Conservation (phyloP, 2,329 filamentous ascomycete genomes). For the Talaromyces funiculosus region DNA sequence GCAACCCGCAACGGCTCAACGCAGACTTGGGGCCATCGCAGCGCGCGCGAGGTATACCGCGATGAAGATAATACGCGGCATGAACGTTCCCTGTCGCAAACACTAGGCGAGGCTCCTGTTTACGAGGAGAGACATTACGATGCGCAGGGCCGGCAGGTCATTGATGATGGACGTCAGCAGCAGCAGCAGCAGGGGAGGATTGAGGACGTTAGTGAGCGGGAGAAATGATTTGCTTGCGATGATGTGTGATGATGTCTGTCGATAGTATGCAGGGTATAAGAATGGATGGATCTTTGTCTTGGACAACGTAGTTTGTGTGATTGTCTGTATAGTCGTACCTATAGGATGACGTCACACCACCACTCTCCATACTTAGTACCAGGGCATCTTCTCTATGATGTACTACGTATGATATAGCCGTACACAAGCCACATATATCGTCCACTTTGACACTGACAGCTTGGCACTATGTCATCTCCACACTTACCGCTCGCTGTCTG, state of each 20-base stretch:
- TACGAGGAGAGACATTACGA: slow-evolving; percentile 13
- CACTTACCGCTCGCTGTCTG: background rate
- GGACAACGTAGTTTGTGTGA: background rate
- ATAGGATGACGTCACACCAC: background rate
- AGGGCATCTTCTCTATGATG: too few relatives aligned
- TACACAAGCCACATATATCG: background rate
- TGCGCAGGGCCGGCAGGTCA: slow-evolving; percentile 4
- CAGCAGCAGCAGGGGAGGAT: slow-evolving; percentile 1
- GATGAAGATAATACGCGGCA: slow-evolving; percentile 9
- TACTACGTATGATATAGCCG: background rate
- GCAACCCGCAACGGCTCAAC: slow-evolving; percentile 9
- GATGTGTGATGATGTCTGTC: background rate
- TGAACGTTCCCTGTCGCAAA: slow-evolving; percentile 10
- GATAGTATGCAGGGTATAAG: background rate
- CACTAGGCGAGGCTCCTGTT: slow-evolving; percentile 9
- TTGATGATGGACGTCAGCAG: background rate
- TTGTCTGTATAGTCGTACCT: background rate
- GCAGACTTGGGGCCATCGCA: slow-evolving; percentile 12
- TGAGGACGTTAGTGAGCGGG: slow-evolving; percentile 10
- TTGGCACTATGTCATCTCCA: background rate
- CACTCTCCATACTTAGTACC: background rate
- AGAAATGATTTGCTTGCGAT: background rate
- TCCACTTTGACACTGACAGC: background rate
- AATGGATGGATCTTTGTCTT: background rate
- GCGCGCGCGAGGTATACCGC: slow-evolving; percentile 1